These are phyloP conservation scores for Vitis cinerea DNA, from an alignment of 164 flowering plant genomes.

Conservation along the genomic window DNA sequence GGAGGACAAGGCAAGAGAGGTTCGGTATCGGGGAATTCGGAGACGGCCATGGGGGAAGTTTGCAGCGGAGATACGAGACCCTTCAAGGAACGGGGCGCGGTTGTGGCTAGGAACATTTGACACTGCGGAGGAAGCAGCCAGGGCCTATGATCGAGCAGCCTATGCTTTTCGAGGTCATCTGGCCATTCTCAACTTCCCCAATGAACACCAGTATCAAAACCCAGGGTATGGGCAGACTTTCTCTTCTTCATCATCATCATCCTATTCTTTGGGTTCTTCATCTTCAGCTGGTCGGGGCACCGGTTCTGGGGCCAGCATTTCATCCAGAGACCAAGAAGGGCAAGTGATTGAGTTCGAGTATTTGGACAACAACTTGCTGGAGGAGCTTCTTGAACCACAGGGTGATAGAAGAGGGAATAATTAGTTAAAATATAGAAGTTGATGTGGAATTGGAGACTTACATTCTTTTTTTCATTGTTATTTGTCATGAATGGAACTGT, in stretches of 20 bases:
- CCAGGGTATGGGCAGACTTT: background rate
- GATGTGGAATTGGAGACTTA: background rate
- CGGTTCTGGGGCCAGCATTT: background rate
- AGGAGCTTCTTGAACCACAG: conserved; percentile 25
- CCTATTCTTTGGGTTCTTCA: background rate
- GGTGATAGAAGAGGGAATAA: background rate
- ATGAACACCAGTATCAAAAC: conserved; percentile 17
- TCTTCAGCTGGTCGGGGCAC: background rate
- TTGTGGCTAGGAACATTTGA: conserved; percentile 41
- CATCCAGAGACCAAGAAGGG: background rate
- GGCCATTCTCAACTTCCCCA: conserved; percentile 47
- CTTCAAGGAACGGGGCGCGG: conserved; percentile 34
- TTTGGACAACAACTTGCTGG: conserved; percentile 27
- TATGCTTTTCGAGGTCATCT: conserved; percentile 30
- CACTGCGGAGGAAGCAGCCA: conserved; percentile 39
- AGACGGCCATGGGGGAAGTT: conserved; percentile 43
- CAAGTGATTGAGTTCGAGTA: conserved; percentile 35
- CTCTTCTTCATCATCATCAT: background rate
- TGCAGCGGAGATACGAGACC: conserved; percentile 47
- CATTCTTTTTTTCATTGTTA: background rate
- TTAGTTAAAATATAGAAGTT: background rate
- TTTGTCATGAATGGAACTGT: too few species aligned
- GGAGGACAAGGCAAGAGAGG: background rate
- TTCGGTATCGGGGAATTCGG: conserved; percentile 31
- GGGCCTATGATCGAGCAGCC: conserved; percentile 45